Percentiles rank a stretch among this genome's conserved stretches.
Evolutionary conservation across 108 stramenopile species (phyloP).

Genomic region (Skeletonema menzelii): DNA sequence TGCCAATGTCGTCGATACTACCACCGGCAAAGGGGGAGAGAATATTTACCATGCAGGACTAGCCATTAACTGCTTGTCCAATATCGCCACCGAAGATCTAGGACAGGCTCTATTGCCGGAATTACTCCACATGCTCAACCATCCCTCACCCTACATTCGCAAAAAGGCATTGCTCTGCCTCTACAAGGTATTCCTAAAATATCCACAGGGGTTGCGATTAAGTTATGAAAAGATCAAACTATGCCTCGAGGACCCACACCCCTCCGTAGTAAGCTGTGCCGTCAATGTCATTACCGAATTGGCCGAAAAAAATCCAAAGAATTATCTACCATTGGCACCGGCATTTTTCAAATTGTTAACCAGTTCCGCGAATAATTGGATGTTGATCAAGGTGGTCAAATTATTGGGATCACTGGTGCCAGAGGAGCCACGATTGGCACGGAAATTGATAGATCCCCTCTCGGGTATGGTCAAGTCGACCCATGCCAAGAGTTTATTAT

Average conservation of each 20-base stretch:
- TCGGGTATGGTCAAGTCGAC: constrained; percentile 94
- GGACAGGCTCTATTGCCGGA: constrained; percentile 92
- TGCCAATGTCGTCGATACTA: constrained; percentile 31
- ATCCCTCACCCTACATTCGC: constrained; percentile 93
- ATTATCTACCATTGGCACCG: constrained; percentile 97
- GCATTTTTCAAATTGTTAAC: constrained; percentile 96
- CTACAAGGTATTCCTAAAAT: constrained; percentile 96
- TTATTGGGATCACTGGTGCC: constrained; percentile 93
- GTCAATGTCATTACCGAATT: constrained; percentile 99
- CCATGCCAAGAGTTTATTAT: constrained; percentile 94
- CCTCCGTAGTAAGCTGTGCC: constrained; percentile 94
- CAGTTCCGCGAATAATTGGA: constrained; percentile 97
- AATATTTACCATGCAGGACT: constrained; percentile 93
- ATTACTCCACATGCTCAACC: constrained; percentile 76
- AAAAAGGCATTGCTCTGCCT: constrained; percentile 97
- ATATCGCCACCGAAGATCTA: constrained; percentile 96
- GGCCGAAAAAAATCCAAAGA: constrained; percentile 95
- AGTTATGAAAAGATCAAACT: constrained; percentile 93
- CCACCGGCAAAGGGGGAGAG: constrained; percentile 36
- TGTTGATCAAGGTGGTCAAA: constrained; percentile 99
- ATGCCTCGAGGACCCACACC: constrained; percentile 89
- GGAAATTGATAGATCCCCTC: constrained; percentile 97
- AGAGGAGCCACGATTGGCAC: constrained; percentile 97
- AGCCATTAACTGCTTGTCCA: constrained; percentile 96
- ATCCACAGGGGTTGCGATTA: constrained; percentile 98